Conservation (phyloP, 768 basidiomycete genomes). For the Leucocoprinus birnbaumii region DNA sequence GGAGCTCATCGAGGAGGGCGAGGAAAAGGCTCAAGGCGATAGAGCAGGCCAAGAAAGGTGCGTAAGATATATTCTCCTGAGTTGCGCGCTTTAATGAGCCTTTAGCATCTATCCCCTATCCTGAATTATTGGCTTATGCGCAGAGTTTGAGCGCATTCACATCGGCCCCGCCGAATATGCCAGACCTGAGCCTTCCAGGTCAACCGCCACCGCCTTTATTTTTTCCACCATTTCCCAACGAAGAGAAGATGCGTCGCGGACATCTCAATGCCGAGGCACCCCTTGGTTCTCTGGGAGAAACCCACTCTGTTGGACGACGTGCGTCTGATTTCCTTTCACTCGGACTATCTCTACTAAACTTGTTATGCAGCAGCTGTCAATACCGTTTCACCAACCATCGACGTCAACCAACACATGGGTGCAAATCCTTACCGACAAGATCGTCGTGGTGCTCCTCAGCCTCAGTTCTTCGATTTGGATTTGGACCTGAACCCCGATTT, state of each 20-base stretch:
- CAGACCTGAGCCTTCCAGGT: conserved; percentile 64
- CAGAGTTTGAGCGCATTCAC: conserved; percentile 85
- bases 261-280: conserved; percentile 79
- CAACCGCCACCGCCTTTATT: conserved; percentile 77
- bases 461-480: conserved; percentile 74
- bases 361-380: conserved; percentile 41
- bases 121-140: conserved; percentile 80
- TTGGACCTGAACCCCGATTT: conserved; percentile 84
- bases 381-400: conserved; percentile 55
- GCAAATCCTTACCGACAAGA: conserved; percentile 74
- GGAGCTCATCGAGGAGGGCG: conserved; percentile 70
- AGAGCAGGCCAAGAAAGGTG: conserved; percentile 70
- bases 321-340: conserved; percentile 22
- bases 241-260: conserved; percentile 87
- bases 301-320: conserved; percentile 79
- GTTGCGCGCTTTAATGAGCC: not conserved
- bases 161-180: conserved; percentile 87
- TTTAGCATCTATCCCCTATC: conserved; percentile 76
- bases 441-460: conserved; percentile 53
- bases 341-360: conserved; percentile 4
- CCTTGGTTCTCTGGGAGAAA: conserved; percentile 75
- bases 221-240: conserved; percentile 90
- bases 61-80: conserved; percentile 14
- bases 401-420: conserved; percentile 45
- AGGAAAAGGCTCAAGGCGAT: conserved; percentile 68